Conservation (phyloP, 2,329 filamentous ascomycete species). For the Aspergillus awamori region DNA sequence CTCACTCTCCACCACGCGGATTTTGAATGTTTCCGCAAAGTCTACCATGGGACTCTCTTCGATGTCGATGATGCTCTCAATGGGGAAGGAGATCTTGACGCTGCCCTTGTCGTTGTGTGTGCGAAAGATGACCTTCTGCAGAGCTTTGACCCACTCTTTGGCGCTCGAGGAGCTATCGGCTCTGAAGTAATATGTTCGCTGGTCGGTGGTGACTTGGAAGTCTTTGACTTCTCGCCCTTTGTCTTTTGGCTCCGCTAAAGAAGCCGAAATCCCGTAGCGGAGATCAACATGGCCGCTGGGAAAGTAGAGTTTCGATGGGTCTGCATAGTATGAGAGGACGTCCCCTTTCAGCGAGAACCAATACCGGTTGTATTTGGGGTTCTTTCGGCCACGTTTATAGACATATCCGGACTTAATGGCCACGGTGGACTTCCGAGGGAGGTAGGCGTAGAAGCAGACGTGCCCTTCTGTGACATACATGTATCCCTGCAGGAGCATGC, state of each 20-base stretch:
- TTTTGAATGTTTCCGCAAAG: slow-evolving; percentile 90
- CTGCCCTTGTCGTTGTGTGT: slow-evolving; percentile 96
- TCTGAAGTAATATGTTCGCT: slow-evolving; percentile 81
- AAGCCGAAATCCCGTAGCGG: slow-evolving; percentile 87
- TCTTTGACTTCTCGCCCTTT: slow-evolving; percentile 70
- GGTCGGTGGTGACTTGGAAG: slow-evolving; percentile 80
- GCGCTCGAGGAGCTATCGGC: slow-evolving; percentile 87
- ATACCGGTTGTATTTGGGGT: slow-evolving; percentile 83
- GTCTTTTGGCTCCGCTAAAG: slow-evolving; percentile 68
- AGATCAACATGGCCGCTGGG: slow-evolving; percentile 90
- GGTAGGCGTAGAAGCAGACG: slow-evolving; percentile 94
- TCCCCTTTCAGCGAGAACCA: slow-evolving; percentile 94
- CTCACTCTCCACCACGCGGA: slow-evolving; percentile 88
- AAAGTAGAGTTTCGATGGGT: slow-evolving; percentile 85
- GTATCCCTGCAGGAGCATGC: slow-evolving; percentile 87
- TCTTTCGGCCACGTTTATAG: slow-evolving; percentile 83
- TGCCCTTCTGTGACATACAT: slow-evolving; percentile 94
- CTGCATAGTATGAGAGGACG: slow-evolving; percentile 84
- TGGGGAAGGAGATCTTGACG: slow-evolving; percentile 90
- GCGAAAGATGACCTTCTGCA: slow-evolving; percentile 93
- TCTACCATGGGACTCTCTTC: slow-evolving; percentile 90
- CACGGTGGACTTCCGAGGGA: slow-evolving; percentile 84
- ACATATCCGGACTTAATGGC: slow-evolving; percentile 86
- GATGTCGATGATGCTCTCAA: slow-evolving; percentile 86
- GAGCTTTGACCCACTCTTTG: slow-evolving; percentile 92